Evolutionary conservation across 2,329 filamentous ascomycete species (phyloP), one percentile per base, ranked within the genome.

Genomic region (Ophiostoma fasciatum): DNA sequence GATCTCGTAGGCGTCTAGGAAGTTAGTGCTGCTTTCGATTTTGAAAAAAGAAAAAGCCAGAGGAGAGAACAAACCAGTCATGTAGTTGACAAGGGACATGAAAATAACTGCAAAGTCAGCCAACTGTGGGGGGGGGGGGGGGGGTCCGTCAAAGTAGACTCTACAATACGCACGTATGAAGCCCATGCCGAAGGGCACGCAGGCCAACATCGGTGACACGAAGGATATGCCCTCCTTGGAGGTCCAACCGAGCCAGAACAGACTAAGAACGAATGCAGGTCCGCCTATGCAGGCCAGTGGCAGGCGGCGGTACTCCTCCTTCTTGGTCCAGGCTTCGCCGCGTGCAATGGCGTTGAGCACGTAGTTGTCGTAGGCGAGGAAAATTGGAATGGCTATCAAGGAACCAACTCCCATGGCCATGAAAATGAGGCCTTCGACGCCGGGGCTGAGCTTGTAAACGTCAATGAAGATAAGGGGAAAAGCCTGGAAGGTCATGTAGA

Each of bases 401-500:
- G 72, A 68, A 18, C 81, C 81, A 7, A 69, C 57, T 31, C 73
- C 74, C 38, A 87, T 74, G 21, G 78, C 69, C 7, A 85, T 60
- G 54, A 81, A 84, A 5, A 72, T 63, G 2, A 85, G 62, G 1
- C 79, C 79, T 22, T 72, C 69, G 20, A 72, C 61, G 15, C 79
- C 76, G 0, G 75, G 62, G 3, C 64, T 70, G 41, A 84, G 70
- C 21, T 60, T 58, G 52, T 84, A 84, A 4, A 74, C 50, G 18
- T 57, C 50, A 43, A 68, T 59, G 52, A 82, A 87, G 43, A 84
- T 78, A 41, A 77, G 63, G 2, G 75, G 75, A 51, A 78, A 87
- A 3, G 78, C 77, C 51, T 83, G 74, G 47, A 88, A 83, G 49
- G 74, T 83, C 57, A 87, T 81, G 62, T 71, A 71, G 49, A 71